Evolutionary conservation across 2,329 filamentous ascomycete genomes (phyloP).

Genomic region (Xylariaceae sp.): DNA sequence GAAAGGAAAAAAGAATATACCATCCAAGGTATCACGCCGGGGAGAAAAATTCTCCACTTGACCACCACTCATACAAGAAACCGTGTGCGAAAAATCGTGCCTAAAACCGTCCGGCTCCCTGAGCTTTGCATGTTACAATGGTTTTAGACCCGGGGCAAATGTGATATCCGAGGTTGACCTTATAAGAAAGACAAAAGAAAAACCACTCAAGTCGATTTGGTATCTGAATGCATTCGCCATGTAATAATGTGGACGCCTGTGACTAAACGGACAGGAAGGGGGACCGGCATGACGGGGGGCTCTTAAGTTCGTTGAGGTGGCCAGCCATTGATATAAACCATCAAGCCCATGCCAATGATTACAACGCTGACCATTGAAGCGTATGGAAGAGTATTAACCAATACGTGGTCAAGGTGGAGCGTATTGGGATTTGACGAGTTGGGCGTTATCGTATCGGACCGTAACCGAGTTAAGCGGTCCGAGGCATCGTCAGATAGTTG

Average conservation of each 20-base stretch:
- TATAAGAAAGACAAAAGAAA: constrained; percentile 27
- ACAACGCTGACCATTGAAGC: constrained; percentile 80
- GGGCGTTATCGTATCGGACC: constrained; percentile 46
- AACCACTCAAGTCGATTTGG: constrained; percentile 17
- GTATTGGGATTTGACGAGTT: constrained; percentile 35
- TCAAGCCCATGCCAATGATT: constrained; percentile 72
- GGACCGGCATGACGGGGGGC: no score
- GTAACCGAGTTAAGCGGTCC: constrained; percentile 41
- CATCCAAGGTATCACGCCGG: not conserved
- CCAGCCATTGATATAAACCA: constrained; percentile 85
- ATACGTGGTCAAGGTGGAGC: constrained; percentile 38
- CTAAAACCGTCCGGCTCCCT: constrained; percentile 6
- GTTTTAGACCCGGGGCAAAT: constrained; percentile 1
- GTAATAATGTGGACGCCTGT: not conserved
- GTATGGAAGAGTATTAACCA: constrained; percentile 62
- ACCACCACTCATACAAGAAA: constrained; percentile 10
- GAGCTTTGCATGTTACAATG: constrained; percentile 15
- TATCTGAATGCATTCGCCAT: no score
- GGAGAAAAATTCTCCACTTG: not conserved
- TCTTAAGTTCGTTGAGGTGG: constrained; percentile 52
- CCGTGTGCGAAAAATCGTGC: constrained; percentile 1
- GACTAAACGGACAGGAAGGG: no score
- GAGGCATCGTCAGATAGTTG: constrained; percentile 31
- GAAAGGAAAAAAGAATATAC: not conserved
- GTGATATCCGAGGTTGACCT: constrained; percentile 8